A percentile compares a stretch with the other conserved stretches of the same genome.
Evolutionary conservation across 352 stramenopile genomes (phyloP).

Genomic region (Phytophthora multivora): DNA sequence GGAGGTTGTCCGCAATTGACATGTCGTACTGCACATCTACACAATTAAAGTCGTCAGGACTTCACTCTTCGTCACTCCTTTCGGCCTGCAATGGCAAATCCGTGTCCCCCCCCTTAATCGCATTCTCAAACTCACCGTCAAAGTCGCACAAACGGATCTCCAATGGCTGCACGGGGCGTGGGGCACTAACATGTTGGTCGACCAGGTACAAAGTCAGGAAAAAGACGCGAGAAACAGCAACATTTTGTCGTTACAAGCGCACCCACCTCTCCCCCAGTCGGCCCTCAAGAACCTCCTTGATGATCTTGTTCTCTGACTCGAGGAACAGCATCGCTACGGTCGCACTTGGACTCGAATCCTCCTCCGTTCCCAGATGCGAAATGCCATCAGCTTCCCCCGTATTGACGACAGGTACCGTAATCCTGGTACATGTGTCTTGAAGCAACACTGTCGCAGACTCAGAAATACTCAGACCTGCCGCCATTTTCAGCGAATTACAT

Average conservation of each 20-base stretch:
- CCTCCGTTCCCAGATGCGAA: slow-evolving; percentile 33
- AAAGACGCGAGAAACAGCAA: neutral
- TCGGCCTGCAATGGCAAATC: neutral
- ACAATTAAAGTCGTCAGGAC: slow-evolving; percentile 12
- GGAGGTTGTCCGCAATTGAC: slow-evolving; percentile 68
- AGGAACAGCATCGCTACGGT: slow-evolving; percentile 73
- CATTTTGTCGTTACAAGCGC: neutral
- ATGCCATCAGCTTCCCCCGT: slow-evolving; percentile 21
- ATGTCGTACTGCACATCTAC: slow-evolving; percentile 86
- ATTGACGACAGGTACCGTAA: slow-evolving; percentile 12
- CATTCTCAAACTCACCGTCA: slow-evolving; percentile 53
- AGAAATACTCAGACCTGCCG: slow-evolving; percentile 6
- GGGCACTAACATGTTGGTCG: slow-evolving; percentile 46
- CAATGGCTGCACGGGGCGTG: slow-evolving; percentile 72
- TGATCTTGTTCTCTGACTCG: slow-evolving; percentile 89
- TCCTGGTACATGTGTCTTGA: slow-evolving; percentile 11
- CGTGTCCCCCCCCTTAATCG: neutral
- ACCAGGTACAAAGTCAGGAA: slow-evolving; percentile 5
- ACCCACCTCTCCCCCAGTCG: slow-evolving; percentile 76
- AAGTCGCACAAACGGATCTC: slow-evolving; percentile 87
- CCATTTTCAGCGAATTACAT: slow-evolving; percentile 21
- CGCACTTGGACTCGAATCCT: slow-evolving; percentile 3
- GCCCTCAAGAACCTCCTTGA: slow-evolving; percentile 81
- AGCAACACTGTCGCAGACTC: slow-evolving; percentile 14
- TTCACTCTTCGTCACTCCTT: neutral